Evolutionary conservation across 306 rosid genomes (phyloP), one percentile per base, ranked within the genome.

Genomic region (Luffa aegyptiaca): DNA sequence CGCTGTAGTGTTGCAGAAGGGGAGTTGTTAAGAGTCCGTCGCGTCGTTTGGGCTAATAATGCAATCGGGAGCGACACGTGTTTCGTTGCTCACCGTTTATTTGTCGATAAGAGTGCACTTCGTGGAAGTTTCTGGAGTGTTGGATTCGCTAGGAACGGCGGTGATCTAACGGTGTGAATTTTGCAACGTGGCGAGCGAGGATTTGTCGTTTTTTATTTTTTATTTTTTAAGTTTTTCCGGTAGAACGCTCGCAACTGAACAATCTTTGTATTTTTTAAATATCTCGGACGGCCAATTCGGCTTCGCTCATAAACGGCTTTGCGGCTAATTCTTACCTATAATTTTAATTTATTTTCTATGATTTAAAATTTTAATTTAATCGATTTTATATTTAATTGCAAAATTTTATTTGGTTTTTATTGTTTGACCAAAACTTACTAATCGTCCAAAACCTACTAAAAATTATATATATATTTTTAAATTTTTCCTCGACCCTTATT

Each of bases 31-130:
- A 75, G 82, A 73, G 86, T 85, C 90, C 91, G 89, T 88, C 57
- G 85, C 87, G 88, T 88, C 82, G 79, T 9, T 13, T 8, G 53
- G 41, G 86, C 63, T 90, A 90, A 80, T 90, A 80, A 83, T 74
- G 82, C 66, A 46, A 83, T 79, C 83, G 56, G 35, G 33, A 0
- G 36, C 39, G 84, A 78, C 89, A 83, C 92, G 94, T 88, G 86
- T 86, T n/a, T 2, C 0, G 0, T 8, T 49, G 0, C 49, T 5
- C 7, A 36, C 92, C 88, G 85, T 81, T 73, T 42, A 55, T 61
- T 86, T 85, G 33, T 57, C 36, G 80, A 79, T 81, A 66, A 85
- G 87, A 63, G 59, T 35, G 42, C 18, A 33, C 56, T 46, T 62
- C 76, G 87, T 83, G 88, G 86, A 70, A 2, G 5, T 1, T 8